Evolutionary conservation across 2,329 filamentous ascomycete species (phyloP).

Genomic region (Didymella sp.): DNA sequence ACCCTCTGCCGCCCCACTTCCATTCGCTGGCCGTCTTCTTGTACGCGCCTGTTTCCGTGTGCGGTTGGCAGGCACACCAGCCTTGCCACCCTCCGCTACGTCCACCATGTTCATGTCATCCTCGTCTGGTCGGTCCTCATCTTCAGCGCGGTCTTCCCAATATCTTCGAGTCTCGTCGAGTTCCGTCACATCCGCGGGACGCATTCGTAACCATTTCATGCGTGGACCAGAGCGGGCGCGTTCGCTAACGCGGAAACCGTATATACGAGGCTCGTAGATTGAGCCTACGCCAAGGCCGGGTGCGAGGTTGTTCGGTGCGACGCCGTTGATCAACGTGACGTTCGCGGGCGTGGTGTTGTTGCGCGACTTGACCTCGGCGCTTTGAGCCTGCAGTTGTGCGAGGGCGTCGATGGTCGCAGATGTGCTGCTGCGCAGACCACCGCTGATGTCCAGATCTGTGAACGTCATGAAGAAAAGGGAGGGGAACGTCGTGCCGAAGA

Average conservation of each 20-base stretch:
- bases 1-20: conserved; percentile 35
- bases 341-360: conserved; percentile 46
- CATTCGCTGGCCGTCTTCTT: conserved; percentile 46
- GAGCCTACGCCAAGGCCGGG: conserved; percentile 81
- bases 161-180: conserved; percentile 73
- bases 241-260: conserved; percentile 94
- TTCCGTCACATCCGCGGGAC: conserved; percentile 79
- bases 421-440: conserved; percentile 68
- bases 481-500: conserved; percentile 97
- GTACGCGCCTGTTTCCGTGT: conserved; percentile 50
- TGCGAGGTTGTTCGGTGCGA: conserved; percentile 84
- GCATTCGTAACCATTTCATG: conserved; percentile 94
- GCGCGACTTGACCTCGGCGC: conserved; percentile 41
- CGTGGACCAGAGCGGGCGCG: conserved; percentile 86
- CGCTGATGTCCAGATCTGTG: conserved; percentile 86
- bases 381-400: conserved; percentile 47
- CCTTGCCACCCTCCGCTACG: conserved; percentile 42
- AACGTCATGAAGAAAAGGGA: conserved; percentile 98
- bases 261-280: conserved; percentile 95
- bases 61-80: conserved; percentile 32
- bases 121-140: conserved; percentile 47
- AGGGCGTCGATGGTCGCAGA: conserved; percentile 45
- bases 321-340: conserved; percentile 73
- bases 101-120: conserved; percentile 51
- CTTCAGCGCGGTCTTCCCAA: conserved; percentile 55